Evolutionary conservation across 176 grass and related monocot species (phyloP), one percentile per base, ranked within the genome.

Genomic region (Dendrocalamus sinicus): DNA sequence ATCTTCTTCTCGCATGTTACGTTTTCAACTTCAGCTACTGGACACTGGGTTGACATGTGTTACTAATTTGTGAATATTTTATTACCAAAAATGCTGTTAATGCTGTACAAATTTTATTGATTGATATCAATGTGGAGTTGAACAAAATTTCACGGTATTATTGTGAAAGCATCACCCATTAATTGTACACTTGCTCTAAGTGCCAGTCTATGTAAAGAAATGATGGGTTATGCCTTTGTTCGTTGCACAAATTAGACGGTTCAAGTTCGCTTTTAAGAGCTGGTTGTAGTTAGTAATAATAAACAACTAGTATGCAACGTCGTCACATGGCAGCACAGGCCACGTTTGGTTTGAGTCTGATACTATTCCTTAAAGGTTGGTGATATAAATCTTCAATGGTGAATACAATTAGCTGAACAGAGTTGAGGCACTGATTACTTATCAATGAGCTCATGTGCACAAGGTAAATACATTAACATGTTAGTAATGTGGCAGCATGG

Each of bases 271-370:
- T 78, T 58, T 74, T 32, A 75, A 80, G 68, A 3, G 19, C 28
- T 69, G 58, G 19, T 6, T 80, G 10, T 87, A n/a, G 45, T 79
- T 57, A 73, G 46, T 84, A 73, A 37, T 22, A 41, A 80, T 14
- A 66, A 51, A 32, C 76, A 81, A 78, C 20, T 58, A 47, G 35
- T 72, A 47, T 12, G 13, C 13, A 84, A 57, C 9, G 22, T 63
- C 46, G 32, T 69, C 66, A 48, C 9, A 28, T 13, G 13, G 24
- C 22, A 55, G 47, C 64, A 66, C 39, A 67, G 22, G 30, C 55
- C 30, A 51, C 17, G 11, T 61, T 90, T 80, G 19, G 9, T 59
- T 6, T 67, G 15, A 65, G 8, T 59, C 9, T 67, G 11, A 72
- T 47, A 60, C 24, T 37, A 13, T 71, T 30, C 12, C 35, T 70